phyloP scores from a whole-genome alignment of 2,329 filamentous ascomycete genomes.

The Penicillium polonicum region DNA sequence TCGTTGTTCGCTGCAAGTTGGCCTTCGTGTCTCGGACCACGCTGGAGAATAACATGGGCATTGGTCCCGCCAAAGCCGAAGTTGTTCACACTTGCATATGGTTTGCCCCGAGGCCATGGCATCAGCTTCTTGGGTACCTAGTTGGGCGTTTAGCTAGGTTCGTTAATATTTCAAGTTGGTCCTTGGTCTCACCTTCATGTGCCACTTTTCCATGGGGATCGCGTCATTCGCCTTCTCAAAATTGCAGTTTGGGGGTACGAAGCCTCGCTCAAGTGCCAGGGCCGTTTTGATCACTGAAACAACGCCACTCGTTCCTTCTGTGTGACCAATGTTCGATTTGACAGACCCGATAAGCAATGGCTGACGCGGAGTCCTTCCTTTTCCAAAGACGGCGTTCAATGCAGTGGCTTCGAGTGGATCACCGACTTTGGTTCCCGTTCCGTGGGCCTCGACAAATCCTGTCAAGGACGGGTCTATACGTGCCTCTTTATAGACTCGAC shows the following conservation, averaged over 20 bases:
- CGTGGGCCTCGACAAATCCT: conserved; percentile 46
- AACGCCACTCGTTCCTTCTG: conserved; percentile 30
- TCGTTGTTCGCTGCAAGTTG: conserved; percentile 15
- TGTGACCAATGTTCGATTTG: conserved; percentile 33
- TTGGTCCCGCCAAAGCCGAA: conserved; percentile 40
- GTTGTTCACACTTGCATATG: conserved; percentile 32
- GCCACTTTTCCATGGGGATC: conserved; percentile 28
- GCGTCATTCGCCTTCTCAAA: conserved; percentile 25
- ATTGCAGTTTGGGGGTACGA: conserved; percentile 29
- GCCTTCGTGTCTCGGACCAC: conserved; percentile 18
- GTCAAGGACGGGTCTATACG: conserved; percentile 32
- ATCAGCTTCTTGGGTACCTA: conserved; percentile 23
- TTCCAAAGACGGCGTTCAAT: conserved; percentile 23
- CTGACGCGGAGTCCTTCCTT: conserved; percentile 18
- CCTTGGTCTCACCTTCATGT: conserved; percentile 22
- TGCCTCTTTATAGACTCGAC: conserved; percentile 37
- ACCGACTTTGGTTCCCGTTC: conserved; percentile 43
- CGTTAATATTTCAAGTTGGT: not conserved
- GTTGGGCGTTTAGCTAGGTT: not conserved
- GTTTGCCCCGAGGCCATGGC: conserved; percentile 29
- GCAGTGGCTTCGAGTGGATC: conserved; percentile 33
- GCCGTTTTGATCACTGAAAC: conserved; percentile 30
- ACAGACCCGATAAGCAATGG: conserved; percentile 31
- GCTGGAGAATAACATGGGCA: conserved; percentile 33
- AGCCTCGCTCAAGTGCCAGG: conserved; percentile 28